These are phyloP conservation scores for Pythium brassicae DNA, from an alignment of 352 stramenopile genomes.

Conservation along the genomic window DNA sequence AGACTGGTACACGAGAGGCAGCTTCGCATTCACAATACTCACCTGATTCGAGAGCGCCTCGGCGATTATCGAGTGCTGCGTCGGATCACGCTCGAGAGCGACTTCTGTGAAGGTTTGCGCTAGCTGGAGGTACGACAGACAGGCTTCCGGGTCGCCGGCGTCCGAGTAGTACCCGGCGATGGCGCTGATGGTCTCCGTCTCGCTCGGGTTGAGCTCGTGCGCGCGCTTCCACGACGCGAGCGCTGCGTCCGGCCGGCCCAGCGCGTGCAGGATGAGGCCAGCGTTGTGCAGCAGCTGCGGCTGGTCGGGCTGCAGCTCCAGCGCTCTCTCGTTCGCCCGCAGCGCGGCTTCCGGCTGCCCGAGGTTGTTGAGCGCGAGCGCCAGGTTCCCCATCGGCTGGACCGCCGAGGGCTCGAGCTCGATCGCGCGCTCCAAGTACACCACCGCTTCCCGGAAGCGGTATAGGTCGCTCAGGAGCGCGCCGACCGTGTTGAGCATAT, in stretches of 20 bases:
- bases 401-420: constrained; percentile 5
- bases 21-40: constrained; percentile 17
- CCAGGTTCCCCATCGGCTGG: constrained; percentile 21
- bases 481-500: constrained; percentile 27
- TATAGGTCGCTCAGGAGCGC: constrained; percentile 12
- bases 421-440: constrained; percentile 14
- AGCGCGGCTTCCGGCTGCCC: constrained; percentile 12
- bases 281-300: constrained; percentile 24
- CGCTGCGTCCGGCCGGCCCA: constrained; percentile 5
- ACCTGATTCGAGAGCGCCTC: constrained; percentile 12
- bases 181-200: constrained; percentile 12
- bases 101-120: background rate
- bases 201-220: constrained; percentile 4
- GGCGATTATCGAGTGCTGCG: background rate
- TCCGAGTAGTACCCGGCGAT: constrained; percentile 16
- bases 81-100: background rate
- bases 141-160: constrained; percentile 10
- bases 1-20: constrained; percentile 26
- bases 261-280: constrained; percentile 12
- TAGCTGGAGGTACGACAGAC: constrained; percentile 5
- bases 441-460: constrained; percentile 1
- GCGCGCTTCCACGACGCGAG: constrained; percentile 13
- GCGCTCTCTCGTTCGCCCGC: constrained; percentile 9
- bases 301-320: constrained; percentile 15
- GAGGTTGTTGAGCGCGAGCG: constrained; percentile 8